A percentile compares a stretch with the other conserved stretches of the same genome.
phyloP scores from a whole-genome alignment of 2,329 filamentous ascomycete genomes.

The Fusarium sp. region DNA sequence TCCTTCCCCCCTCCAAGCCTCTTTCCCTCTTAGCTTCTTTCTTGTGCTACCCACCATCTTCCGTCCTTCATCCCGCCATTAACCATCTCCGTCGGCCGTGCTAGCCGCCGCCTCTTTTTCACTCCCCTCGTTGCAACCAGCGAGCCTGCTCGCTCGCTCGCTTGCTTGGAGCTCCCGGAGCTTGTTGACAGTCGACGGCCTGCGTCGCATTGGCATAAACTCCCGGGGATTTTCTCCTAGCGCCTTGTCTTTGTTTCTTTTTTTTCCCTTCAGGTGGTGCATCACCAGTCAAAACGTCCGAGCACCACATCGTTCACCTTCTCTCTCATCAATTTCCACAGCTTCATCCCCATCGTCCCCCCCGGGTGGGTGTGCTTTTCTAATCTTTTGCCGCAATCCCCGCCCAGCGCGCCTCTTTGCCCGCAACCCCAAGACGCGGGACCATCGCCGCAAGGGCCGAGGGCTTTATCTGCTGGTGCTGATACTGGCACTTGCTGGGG shows the following conservation, averaged over 20 bases:
- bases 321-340: neutral
- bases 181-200: conserved; percentile 8
- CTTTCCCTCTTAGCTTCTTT: conserved; percentile 12
- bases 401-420: neutral
- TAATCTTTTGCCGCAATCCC: conserved; percentile 14
- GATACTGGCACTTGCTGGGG: neutral
- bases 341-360: neutral
- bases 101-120: conserved; percentile 26
- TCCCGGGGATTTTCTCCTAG: conserved; percentile 31
- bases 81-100: conserved; percentile 28
- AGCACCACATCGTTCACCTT: neutral
- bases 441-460: conserved; percentile 6
- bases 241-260: conserved; percentile 10
- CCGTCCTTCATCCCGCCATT: conserved; percentile 19
- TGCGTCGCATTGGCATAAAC: conserved; percentile 25
- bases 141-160: neutral
- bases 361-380: conserved; percentile 7
- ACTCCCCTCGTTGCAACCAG: neutral
- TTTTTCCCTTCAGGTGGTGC: neutral
- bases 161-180: conserved; percentile 3
- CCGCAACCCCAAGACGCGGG: neutral
- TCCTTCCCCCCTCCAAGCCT: neutral
- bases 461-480: conserved; percentile 5
- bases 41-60: conserved; percentile 33
- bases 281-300: neutral